These are phyloP conservation scores for Penicillium canescens DNA, from an alignment of 495 filamentous ascomycete genomes.

Conservation along the genomic window DNA sequence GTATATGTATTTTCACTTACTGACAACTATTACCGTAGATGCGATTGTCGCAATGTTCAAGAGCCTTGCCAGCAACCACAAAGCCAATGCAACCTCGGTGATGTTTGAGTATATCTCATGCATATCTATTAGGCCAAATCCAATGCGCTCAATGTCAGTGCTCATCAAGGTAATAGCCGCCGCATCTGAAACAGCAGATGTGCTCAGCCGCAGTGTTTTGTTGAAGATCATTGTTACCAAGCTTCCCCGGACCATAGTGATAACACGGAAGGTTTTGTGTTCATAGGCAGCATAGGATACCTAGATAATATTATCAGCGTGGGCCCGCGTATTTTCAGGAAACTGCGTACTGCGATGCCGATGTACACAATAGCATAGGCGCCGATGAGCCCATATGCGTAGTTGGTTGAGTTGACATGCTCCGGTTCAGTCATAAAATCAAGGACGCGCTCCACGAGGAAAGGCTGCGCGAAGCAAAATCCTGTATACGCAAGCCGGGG, in stretches of 20 bases:
- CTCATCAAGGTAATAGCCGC: slow-evolving; percentile 59
- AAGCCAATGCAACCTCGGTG: slow-evolving; percentile 54
- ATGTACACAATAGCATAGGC: slow-evolving; percentile 58
- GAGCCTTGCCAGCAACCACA: slow-evolving; percentile 51
- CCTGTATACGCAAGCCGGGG: slow-evolving; percentile 53
- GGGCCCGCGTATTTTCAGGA: neutral
- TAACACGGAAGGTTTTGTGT: slow-evolving; percentile 48
- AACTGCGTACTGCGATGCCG: slow-evolving; percentile 48
- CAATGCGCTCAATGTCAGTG: slow-evolving; percentile 53
- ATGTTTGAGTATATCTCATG: slow-evolving; percentile 52
- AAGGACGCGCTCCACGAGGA: slow-evolving; percentile 54
- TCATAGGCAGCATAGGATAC: slow-evolving; percentile 46
- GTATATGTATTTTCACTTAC: slow-evolving; percentile 27
- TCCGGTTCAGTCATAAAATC: slow-evolving; percentile 39
- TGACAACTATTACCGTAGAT: slow-evolving; percentile 47
- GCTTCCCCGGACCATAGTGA: slow-evolving; percentile 54
- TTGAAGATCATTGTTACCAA: slow-evolving; percentile 53
- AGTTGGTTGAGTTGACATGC: slow-evolving; percentile 19
- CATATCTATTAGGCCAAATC: slow-evolving; percentile 31
- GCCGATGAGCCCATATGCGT: slow-evolving; percentile 58
- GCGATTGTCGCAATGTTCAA: slow-evolving; percentile 44
- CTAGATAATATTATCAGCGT: slow-evolving; percentile 1
- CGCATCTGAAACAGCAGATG: slow-evolving; percentile 41
- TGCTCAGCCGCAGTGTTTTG: slow-evolving; percentile 37
- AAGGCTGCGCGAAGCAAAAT: slow-evolving; percentile 61